Percentiles rank a stretch among this genome's conserved stretches.
These are phyloP conservation scores for Pochonia chlamydosporia DNA, from an alignment of 2,329 filamentous ascomycete genomes.

Conservation along the genomic window DNA sequence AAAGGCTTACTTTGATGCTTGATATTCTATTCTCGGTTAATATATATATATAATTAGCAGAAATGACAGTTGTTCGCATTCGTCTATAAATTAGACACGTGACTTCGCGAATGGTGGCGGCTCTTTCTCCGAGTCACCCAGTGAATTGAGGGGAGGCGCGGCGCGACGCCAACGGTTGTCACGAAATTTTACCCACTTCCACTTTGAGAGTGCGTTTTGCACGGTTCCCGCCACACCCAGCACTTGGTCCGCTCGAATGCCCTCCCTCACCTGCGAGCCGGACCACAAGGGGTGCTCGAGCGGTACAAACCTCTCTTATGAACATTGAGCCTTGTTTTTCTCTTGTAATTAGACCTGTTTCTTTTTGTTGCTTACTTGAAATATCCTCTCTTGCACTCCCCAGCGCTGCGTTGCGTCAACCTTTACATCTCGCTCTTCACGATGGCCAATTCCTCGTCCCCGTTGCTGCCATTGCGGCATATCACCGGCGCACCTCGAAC, in stretches of 20 bases:
- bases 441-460: conserved; percentile 24
- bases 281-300: background rate
- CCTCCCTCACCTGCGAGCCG: background rate
- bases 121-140: too few relatives aligned
- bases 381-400: background rate
- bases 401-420: background rate
- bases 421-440: conserved; percentile 2
- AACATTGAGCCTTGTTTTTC: background rate
- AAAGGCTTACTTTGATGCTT: too few relatives aligned
- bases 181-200: conserved; percentile 8
- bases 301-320: conserved; percentile 2
- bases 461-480: conserved; percentile 26
- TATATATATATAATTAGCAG: too few relatives aligned
- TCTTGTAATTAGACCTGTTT: background rate
- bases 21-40: too few relatives aligned
- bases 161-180: conserved; percentile 6
- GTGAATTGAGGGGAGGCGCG: conserved; percentile 7
- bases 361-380: background rate
- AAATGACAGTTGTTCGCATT: too few relatives aligned
- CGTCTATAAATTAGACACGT: conserved; percentile 13
- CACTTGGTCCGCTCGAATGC: conserved; percentile 9
- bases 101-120: conserved; percentile 15
- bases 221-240: conserved; percentile 2
- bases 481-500: conserved; percentile 21
- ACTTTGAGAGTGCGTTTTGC: background rate